Base-by-base conservation (phyloP, 139 green algal species). In the Tetradesmus lagerheimii region DNA sequence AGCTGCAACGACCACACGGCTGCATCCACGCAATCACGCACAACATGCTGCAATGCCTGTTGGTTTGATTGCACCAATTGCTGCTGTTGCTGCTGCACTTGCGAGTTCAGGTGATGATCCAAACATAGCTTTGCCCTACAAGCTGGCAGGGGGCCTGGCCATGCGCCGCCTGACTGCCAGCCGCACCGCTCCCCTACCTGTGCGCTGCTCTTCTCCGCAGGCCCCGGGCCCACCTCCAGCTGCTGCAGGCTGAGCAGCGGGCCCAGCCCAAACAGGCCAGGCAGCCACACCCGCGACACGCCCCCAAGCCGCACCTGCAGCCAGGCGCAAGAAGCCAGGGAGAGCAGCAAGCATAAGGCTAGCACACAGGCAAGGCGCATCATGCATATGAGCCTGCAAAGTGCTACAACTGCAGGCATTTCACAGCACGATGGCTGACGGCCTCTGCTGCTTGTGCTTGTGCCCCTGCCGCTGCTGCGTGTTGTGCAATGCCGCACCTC, bases 151-250 rank as follows among this genome's bases (percentile, higher is more conserved):
- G 45, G 25, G 47, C 47, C 47, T n/a, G n/a, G 45, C 45, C 45
- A 18, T 9, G 11, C 11, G 45, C 35, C 76, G 9, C 8, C 37
- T 57, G 29, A 4, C 11, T 62, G 31, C 38, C 37, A 31, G 18
- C 78, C 35, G 31, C 79, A 85, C 27, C 74, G 0, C 38, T 6
- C 9, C 25, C 78, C 18, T 39, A 84, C 92, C 47, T 93, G 74
- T 34, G 83, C 67, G 76, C 86, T 91, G 81, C 75, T 92, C n/a
- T 77, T 80, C 81, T 93, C 91, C 18, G 85, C 88, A 27, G 85
- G 87, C 23, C 83, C 85, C 37, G 93, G 89, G 1, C 93, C 93
- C 31, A 95, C 79, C 25, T 86, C 71, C 50, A 94, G 23, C 34
- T 78, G 78, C 23, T 82, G 78, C 27, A 93, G 39, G 1, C 47